Base-by-base conservation (phyloP, 768 basidiomycete genomes). In the Nidula microcarpa region DNA sequence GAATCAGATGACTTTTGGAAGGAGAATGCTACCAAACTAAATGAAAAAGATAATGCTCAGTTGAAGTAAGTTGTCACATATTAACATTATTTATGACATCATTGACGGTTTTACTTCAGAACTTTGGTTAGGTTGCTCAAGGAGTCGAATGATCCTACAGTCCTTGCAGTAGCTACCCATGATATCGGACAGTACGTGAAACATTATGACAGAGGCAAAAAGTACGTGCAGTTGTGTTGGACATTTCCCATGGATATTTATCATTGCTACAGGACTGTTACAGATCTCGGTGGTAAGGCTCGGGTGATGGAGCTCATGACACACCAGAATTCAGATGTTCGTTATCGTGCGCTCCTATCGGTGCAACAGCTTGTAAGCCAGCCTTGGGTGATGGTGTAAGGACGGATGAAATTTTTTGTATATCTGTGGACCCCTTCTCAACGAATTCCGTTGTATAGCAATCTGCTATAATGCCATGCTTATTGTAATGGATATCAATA, bases 1-100 rank as follows among this genome's bases (percentile, higher is more conserved):
- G 91, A 94, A 64, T 95, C 91, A 1, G 96, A 98, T 55, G 85
- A 93, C 35, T 99, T 99, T 74, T 99, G 97, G 97, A 91, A 89
- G 64, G 94, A 95, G 74, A 98, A 98, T 64, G 94, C 90, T 4
- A 71, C 75, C 6, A 92, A 84, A 64, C 71, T 98, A 43, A 91
- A 94, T 58, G 94, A 98, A 56, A 84, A 81, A 51, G 88, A 93
- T 62, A 79, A 86, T 58, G 84, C 87, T 61, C 88, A 91, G 54
- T 77, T 98, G 54, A 94, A 89, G 96, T 94, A 55, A 47, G 74
- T 58, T 50, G 56, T 33, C 13, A 43, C 13, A 16, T 3, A 8
- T 30, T 44, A 23, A 17, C 37, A 1, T 16, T 45, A 30, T 16
- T 44, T 30, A 33, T 32, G 34, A 18, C 16, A 13, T 41, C 30